phyloP scores from a whole-genome alignment of 768 basidiomycete species.

The Hemileccinum impolitum region DNA sequence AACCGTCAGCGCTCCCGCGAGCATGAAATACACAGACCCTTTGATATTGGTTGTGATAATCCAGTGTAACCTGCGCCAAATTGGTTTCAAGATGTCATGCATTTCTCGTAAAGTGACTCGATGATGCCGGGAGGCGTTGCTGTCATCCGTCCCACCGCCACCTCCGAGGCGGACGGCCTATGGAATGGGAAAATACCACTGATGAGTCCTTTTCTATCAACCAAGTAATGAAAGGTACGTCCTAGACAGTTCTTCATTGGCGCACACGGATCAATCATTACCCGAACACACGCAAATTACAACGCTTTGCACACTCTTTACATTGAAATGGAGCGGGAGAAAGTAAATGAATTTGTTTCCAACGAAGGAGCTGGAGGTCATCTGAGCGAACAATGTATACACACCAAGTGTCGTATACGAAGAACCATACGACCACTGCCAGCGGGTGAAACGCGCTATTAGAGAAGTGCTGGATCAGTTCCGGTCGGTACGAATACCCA shows the following conservation, averaged over 20 bases:
- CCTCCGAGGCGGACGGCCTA: conserved; percentile 66
- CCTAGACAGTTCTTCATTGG: not conserved
- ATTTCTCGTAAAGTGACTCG: conserved; percentile 66
- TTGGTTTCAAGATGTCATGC: conserved; percentile 97
- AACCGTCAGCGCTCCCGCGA: conserved; percentile 14
- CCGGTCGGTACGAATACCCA: conserved; percentile 62
- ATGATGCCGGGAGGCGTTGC: conserved; percentile 75
- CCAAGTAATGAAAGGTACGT: conserved; percentile 37
- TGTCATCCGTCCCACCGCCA: conserved; percentile 68
- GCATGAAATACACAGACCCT: conserved; percentile 25
- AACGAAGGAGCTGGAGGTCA: conserved; percentile 61
- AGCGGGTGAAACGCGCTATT: conserved; percentile 75
- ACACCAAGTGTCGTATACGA: conserved; percentile 51
- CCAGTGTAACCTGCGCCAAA: conserved; percentile 59
- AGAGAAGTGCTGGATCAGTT: conserved; percentile 88
- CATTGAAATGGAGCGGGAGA: conserved; percentile 74
- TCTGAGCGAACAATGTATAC: not conserved
- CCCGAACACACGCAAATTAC: conserved; percentile 30
- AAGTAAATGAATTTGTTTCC: conserved; percentile 78
- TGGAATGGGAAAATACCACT: conserved; percentile 63
- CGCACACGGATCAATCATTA: conserved; percentile 19
- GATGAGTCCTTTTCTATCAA: conserved; percentile 48
- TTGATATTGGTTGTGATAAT: conserved; percentile 53
- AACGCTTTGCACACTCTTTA: conserved; percentile 72
- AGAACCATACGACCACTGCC: conserved; percentile 87